Base-by-base conservation (phyloP, 805 yeast genomes). In the Starmerella davenportii region DNA sequence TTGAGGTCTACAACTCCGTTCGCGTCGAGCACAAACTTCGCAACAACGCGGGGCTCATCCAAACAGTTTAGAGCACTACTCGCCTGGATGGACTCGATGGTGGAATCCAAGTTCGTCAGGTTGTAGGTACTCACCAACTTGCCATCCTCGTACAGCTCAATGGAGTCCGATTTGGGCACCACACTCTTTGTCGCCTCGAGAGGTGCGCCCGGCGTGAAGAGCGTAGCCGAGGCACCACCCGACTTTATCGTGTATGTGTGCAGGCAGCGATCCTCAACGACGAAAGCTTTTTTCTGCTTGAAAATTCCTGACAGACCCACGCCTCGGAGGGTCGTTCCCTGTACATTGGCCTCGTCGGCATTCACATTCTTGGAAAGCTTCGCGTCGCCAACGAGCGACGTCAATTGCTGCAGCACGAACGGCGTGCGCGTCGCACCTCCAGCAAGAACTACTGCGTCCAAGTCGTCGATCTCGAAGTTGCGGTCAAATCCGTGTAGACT, bases 391-490 rank as follows among this genome's bases (percentile, higher is more conserved):
- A 77, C 81, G 31, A 76, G 60, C 15, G 35, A 38, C 16, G 39
- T 37, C 33, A 73, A 61, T 2, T 68, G 54, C 2, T 55, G 44
- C 42, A 81, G 60, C 35, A 90, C 78, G 51, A 79, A 68, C 14
- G 98, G 98, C 23, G 82, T 79, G 55, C 98, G 72, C 4, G 87
- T 73, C 0, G 93, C 72, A 1, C 98, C 98, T 46, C 98, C 98
- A 32, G 79, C 70, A 39, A 85, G 65, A 40, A 90, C 74, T 3
- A 90, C 72, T 24, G 43, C 36, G 30, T 53, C 18, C 64, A 41
- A 1, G 51, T 38, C 7, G 59, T 35, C 0, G 55, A 36, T 5
- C 5, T 19, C 28, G 9, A 36, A 42, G 4, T 51, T 44, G 1
- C 25, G 27, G 11, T 25, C 33, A 15, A 37, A 16, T 7, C 31